Evolutionary conservation across 257 asterid species (phyloP), one percentile per base, ranked within the genome.

Genomic region (Solanum lycopersicoides): DNA sequence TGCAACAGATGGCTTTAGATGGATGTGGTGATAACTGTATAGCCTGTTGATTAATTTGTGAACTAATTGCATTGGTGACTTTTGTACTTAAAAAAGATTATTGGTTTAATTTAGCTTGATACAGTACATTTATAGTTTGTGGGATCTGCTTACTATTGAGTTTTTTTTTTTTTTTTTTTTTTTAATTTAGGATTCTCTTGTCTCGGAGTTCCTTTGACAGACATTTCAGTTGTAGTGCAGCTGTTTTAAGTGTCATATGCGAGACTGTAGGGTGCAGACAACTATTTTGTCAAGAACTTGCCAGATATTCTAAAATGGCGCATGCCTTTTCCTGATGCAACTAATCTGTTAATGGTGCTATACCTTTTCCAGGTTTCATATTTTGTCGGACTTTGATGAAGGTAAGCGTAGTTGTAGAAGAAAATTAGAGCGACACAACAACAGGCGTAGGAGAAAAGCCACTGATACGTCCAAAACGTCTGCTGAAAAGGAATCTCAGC

Each of bases 401-500:
- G 98, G 97, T 80, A 96, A 94, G 82, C 94, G 99, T 68, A 96
- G 99, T 90, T 96, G 99, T 88, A 90, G 99, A 88, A 92, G 98
- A 93, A 96, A 96, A 89, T 92, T 96, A 91, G 98, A 96, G 89
- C 97, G 95, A 21, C 99, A 96, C 90, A 96, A 96, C 88, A 94
- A 93, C 89, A 93, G 98, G 50, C 96, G 99, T 25, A 86, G 97
- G 92, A 93, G 98, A 88, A 96, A 96, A 91, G 90, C 96, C 41
- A 89, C 89, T 84, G 97, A 91, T 87, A 75, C 44, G 7, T 47
- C 93, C 86, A 94, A 93, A 93, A 93, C 82, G n/a, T 88, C 86
- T 82, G 59, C 44, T 60, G 96, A 91, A 59, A 90, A 88, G 86
- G 97, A 93, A 86, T 80, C 94, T 72, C 94, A 91, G 88, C 92